Conservation (phyloP, 306 rosid species). For the Clitoria ternatea region DNA sequence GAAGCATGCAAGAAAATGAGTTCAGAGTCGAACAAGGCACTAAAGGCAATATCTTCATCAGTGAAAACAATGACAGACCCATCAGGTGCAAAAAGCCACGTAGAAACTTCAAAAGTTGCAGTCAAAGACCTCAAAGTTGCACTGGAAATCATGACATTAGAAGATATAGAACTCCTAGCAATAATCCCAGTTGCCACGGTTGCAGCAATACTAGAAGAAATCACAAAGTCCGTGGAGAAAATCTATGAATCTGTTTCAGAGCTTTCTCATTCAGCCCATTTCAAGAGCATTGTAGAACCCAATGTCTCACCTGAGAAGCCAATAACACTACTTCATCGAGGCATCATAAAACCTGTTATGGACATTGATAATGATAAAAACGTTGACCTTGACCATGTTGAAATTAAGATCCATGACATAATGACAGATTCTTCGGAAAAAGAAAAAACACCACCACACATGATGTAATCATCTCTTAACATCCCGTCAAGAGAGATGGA, state of each 20-base stretch:
- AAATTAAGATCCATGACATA: conserved; percentile 40
- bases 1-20: conserved; percentile 58
- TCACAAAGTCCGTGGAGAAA: conserved; percentile 55
- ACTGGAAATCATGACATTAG: conserved; percentile 35
- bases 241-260: conserved; percentile 58
- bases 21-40: conserved; percentile 58
- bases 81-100: conserved; percentile 37
- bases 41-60: conserved; percentile 51
- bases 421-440: conserved; percentile 23
- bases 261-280: conserved; percentile 61
- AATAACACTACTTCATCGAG: conserved; percentile 56
- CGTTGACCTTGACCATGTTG: conserved; percentile 37
- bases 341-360: conserved; percentile 56
- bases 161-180: conserved; percentile 41
- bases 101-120: conserved; percentile 51
- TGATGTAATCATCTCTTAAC: too few relatives aligned
- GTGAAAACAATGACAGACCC: conserved; percentile 61
- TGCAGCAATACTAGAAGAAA: conserved; percentile 60
- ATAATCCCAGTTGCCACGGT: conserved; percentile 59
- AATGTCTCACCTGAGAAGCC: conserved; percentile 56
- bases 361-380: conserved; percentile 29
- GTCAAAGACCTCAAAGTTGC: conserved; percentile 51
- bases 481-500: too few relatives aligned
- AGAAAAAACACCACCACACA: conserved; percentile 17
- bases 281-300: conserved; percentile 36